A percentile compares a stretch with the other conserved stretches of the same genome.
These are phyloP conservation scores for Monosporascus ibericus DNA, from an alignment of 2,329 filamentous ascomycete species.

Conservation along the genomic window DNA sequence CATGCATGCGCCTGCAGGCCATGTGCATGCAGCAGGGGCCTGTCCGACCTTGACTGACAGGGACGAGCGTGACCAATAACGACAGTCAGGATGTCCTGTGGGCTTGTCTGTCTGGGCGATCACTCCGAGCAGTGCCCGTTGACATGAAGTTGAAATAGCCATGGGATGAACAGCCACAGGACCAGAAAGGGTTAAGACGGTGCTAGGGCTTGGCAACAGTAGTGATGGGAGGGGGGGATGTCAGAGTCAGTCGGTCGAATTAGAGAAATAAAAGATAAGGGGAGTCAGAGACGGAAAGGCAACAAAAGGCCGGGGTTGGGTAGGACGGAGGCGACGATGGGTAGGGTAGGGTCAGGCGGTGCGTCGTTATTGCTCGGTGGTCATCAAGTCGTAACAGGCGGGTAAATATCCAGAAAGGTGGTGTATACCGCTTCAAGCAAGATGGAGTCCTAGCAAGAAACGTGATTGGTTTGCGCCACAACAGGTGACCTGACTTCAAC, in stretches of 20 bases:
- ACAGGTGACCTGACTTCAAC: conserved; percentile 31
- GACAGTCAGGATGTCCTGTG: neutral
- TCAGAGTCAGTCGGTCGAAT: neutral
- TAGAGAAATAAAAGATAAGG: neutral
- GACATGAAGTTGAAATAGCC: neutral
- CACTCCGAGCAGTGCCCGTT: too few relatives aligned
- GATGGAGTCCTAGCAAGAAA: conserved; percentile 13
- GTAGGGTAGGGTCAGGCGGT: neutral
- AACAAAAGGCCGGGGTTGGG: neutral
- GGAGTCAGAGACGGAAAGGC: neutral
- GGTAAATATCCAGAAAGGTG: neutral
- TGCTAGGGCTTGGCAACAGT: neutral
- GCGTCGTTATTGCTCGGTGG: neutral
- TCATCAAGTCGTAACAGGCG: neutral
- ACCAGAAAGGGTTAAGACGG: neutral
- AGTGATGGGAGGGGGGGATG: neutral
- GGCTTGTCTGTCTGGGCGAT: neutral
- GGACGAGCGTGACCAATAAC: neutral
- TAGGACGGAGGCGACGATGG: neutral
- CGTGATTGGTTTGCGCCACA: conserved; percentile 31
- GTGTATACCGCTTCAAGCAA: conserved; percentile 3
- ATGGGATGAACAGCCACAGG: neutral
- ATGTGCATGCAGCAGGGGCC: neutral
- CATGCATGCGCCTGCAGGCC: conserved; percentile 1
- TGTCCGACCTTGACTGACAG: neutral